phyloP scores from a whole-genome alignment of 768 basidiomycete species.

The Tremella mesenterica region DNA sequence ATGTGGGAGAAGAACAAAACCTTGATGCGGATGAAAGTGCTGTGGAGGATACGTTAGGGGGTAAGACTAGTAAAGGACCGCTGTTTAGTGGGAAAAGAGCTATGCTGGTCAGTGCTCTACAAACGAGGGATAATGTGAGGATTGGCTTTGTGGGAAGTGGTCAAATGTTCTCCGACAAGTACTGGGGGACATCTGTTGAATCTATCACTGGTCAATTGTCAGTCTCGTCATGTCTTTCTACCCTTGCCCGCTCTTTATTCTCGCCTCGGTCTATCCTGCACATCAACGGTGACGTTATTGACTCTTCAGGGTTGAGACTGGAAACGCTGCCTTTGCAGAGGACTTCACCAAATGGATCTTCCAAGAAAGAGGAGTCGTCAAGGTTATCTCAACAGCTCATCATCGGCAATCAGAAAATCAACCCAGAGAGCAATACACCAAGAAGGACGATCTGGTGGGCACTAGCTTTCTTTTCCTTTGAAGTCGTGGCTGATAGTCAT shows the following conservation, averaged over 20 bases:
- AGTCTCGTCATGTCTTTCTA: slow-evolving; percentile 35
- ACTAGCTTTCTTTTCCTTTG: too few relatives aligned
- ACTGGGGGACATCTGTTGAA: slow-evolving; percentile 55
- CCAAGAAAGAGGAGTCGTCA: slow-evolving; percentile 71
- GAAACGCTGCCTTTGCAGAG: slow-evolving; percentile 63
- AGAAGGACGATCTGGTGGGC: slow-evolving; percentile 71
- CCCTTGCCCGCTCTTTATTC: not conserved
- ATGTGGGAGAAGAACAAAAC: slow-evolving; percentile 49
- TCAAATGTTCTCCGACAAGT: slow-evolving; percentile 69
- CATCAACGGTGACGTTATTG: not conserved
- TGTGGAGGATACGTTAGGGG: slow-evolving; percentile 57
- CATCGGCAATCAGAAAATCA: slow-evolving; percentile 58
- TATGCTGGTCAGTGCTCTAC: slow-evolving; percentile 78
- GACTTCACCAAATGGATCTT: slow-evolving; percentile 85
- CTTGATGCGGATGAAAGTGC: slow-evolving; percentile 56
- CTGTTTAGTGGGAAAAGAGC: slow-evolving; percentile 68
- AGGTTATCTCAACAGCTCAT: slow-evolving; percentile 62
- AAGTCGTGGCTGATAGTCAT: not conserved
- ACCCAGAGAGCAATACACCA: slow-evolving; percentile 68
- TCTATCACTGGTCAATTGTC: slow-evolving; percentile 46
- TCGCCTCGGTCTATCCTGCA: not conserved
- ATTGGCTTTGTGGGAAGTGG: slow-evolving; percentile 73
- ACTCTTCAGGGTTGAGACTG: slow-evolving; percentile 49
- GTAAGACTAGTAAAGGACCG: slow-evolving; percentile 51
- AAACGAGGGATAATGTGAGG: slow-evolving; percentile 67